Evolutionary conservation across 225 moss, liverwort and hornwort species (phyloP).

Genomic region (Pseudisothecium myosuroides): DNA sequence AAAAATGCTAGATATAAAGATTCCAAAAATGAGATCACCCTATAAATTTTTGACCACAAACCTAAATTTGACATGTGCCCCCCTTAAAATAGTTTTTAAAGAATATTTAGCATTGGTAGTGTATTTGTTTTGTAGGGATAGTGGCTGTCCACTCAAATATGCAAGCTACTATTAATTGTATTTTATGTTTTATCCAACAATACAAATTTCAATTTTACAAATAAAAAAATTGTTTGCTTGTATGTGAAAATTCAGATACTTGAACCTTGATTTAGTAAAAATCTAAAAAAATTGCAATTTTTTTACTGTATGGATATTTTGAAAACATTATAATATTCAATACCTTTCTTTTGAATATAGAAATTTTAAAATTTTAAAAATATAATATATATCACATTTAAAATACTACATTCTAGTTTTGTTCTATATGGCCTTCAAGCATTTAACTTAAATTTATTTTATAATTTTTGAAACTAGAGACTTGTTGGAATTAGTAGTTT

Average conservation of each 20-base stretch:
- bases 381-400: no score
- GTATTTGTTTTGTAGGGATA: background rate
- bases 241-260: no score
- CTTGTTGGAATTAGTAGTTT: background rate
- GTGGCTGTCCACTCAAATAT: background rate
- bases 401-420: background rate
- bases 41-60: background rate
- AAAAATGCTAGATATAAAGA: background rate
- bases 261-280: no score
- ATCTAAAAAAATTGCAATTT: no score
- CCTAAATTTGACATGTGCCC: rapidly evolving
- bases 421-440: rapidly evolving
- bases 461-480: background rate
- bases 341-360: no score
- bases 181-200: background rate
- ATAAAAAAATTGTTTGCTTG: no score
- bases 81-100: background rate
- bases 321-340: no score
- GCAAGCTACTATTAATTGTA: background rate
- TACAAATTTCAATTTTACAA: background rate
- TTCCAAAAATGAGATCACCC: background rate
- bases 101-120: background rate
- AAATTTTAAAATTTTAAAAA: background rate
- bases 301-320: no score
- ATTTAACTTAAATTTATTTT: no score